Percentiles rank a stretch among this genome's conserved stretches.
Conservation (phyloP, 768 basidiomycete genomes). For the Serpula lacrymans region DNA sequence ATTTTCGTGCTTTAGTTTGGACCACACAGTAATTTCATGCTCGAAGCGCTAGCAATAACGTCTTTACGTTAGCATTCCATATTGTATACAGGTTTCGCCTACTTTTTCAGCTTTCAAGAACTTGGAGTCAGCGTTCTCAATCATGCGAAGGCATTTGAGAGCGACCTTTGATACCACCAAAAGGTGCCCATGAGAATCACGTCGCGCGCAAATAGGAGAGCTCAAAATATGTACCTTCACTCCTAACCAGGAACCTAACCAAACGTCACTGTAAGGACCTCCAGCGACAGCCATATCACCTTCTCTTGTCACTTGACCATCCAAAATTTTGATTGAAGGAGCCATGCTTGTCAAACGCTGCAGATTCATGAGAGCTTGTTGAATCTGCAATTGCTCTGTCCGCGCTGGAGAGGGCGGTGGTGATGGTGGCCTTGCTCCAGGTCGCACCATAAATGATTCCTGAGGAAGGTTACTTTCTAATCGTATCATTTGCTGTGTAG, state of each 20-base stretch:
- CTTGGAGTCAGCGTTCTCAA: constrained; percentile 41
- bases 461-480: too few species aligned
- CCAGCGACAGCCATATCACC: constrained; percentile 43
- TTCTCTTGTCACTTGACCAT: constrained; percentile 45
- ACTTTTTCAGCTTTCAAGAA: constrained; percentile 38
- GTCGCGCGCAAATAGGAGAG: background rate
- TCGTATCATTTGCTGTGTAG: too few species aligned
- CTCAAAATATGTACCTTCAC: constrained; percentile 38
- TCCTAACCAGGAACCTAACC: constrained; percentile 52
- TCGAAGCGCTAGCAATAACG: constrained; percentile 44
- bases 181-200: background rate
- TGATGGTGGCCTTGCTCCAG: too few species aligned
- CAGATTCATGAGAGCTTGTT: constrained; percentile 43
- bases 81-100: background rate
- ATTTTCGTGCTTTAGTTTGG: constrained; percentile 46
- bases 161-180: too few species aligned
- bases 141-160: constrained; percentile 48
- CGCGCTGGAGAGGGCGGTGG: constrained; percentile 20
- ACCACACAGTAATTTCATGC: constrained; percentile 55
- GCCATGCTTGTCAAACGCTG: constrained; percentile 50
- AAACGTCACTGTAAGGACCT: constrained; percentile 55
- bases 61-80: too few species aligned
- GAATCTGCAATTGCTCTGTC: constrained; percentile 35
- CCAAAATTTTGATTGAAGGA: constrained; percentile 48
- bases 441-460: background rate